Conservation (phyloP, 345 rosid genomes). For the Eucalyptus rudis region DNA sequence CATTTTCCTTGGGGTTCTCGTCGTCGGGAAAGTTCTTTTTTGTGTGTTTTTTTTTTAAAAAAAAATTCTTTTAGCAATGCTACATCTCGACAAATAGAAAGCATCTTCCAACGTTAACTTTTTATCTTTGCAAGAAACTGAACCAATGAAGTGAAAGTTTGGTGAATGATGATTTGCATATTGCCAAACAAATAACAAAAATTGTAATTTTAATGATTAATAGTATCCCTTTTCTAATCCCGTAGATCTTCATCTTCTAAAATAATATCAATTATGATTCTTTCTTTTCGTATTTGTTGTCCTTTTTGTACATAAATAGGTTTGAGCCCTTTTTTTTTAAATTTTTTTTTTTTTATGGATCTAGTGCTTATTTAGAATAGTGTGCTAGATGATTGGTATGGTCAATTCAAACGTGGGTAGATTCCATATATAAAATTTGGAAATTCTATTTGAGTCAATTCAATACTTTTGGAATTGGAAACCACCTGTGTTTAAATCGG, state of each 20-base stretch:
- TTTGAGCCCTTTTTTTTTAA: background rate
- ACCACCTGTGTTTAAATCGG: accelerated
- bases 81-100: background rate
- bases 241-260: background rate
- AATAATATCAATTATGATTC: background rate
- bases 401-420: background rate
- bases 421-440: too few species aligned
- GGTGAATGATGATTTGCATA: background rate
- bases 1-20: background rate
- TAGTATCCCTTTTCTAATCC: background rate
- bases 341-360: background rate
- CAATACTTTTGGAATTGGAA: too few species aligned
- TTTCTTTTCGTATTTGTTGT: background rate
- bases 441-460: too few species aligned
- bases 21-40: background rate
- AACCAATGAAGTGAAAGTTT: background rate
- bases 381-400: background rate
- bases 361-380: background rate
- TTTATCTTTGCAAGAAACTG: background rate
- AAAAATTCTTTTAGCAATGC: background rate
- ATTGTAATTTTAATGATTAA: background rate
- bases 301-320: background rate
- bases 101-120: background rate
- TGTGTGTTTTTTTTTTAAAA: background rate
- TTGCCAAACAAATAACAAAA: background rate